Evolutionary conservation across 441 rosid genomes (phyloP).

Genomic region (Croton setiger): DNA sequence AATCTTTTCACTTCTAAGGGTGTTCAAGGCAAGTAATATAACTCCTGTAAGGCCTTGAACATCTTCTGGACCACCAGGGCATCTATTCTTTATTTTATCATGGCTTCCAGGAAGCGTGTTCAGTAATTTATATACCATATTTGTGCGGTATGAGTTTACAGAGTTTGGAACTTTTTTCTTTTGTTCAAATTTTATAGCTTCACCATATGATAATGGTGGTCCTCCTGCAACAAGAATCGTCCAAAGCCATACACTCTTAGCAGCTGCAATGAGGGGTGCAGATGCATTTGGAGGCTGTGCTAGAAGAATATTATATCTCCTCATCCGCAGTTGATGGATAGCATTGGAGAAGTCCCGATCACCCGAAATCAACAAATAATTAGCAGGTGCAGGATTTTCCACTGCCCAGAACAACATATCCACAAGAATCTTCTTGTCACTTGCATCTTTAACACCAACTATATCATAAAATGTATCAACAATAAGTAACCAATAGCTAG

Average conservation of each 20-base stretch:
- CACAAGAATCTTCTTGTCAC: constrained; percentile 86
- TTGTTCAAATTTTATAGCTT: constrained; percentile 34
- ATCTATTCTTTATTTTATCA: constrained; percentile 14
- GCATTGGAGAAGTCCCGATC: constrained; percentile 89
- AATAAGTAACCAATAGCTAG: not conserved
- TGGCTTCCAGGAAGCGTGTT: constrained; percentile 14
- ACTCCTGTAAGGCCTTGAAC: constrained; percentile 38
- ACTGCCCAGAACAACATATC: constrained; percentile 89
- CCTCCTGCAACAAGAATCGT: constrained; percentile 70
- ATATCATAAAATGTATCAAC: not conserved
- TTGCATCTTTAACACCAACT: constrained; percentile 37
- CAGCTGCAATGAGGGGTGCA: constrained; percentile 72
- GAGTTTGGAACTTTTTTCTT: constrained; percentile 20
- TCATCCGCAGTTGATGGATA: constrained; percentile 78
- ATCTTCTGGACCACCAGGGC: constrained; percentile 16
- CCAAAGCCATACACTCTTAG: constrained; percentile 86
- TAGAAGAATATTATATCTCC: constrained; percentile 67
- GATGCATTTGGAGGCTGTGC: constrained; percentile 80
- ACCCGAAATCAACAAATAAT: constrained; percentile 76
- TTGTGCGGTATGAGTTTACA: constrained; percentile 13
- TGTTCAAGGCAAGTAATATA: constrained; percentile 37
- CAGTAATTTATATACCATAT: constrained; percentile 24
- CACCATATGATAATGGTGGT: constrained; percentile 44
- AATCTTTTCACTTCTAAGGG: constrained; percentile 36
- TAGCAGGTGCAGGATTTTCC: constrained; percentile 84